These are phyloP conservation scores for Colletotrichum cordylinicola DNA, from an alignment of 2,329 filamentous ascomycete genomes.

Conservation along the genomic window DNA sequence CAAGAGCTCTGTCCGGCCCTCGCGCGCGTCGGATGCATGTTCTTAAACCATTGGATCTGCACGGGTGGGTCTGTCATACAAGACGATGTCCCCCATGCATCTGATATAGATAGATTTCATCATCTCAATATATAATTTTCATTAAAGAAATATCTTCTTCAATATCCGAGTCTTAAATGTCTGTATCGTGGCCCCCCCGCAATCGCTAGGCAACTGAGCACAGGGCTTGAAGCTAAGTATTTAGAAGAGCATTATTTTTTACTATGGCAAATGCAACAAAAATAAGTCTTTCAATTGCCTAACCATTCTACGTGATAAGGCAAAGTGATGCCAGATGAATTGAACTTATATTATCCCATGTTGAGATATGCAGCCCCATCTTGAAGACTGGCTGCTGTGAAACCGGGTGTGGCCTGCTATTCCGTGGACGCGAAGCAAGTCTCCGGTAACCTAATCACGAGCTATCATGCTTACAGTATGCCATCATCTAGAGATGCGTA, in stretches of 20 bases:
- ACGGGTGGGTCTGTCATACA: neutral
- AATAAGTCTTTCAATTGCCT: neutral
- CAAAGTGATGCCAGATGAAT: no score
- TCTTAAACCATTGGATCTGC: neutral
- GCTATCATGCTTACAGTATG: no score
- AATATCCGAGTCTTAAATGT: neutral
- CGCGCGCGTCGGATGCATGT: neutral
- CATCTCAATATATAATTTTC: neutral
- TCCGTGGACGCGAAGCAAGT: no score
- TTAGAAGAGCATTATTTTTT: neutral
- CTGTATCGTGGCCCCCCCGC: neutral
- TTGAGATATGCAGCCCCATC: no score
- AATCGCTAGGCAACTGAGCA: no score
- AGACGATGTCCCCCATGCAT: neutral
- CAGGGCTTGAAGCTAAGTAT: neutral
- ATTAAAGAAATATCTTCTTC: neutral
- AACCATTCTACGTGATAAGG: no score
- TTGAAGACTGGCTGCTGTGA: no score
- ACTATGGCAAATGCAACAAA: neutral
- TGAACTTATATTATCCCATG: no score
- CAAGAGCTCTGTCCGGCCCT: neutral
- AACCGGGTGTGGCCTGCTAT: no score
- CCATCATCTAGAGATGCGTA: no score
- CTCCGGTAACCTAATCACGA: no score
- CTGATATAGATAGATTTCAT: neutral